These are phyloP conservation scores for Saturnispora gosingensis DNA, from an alignment of 805 yeast species.

Conservation along the genomic window DNA sequence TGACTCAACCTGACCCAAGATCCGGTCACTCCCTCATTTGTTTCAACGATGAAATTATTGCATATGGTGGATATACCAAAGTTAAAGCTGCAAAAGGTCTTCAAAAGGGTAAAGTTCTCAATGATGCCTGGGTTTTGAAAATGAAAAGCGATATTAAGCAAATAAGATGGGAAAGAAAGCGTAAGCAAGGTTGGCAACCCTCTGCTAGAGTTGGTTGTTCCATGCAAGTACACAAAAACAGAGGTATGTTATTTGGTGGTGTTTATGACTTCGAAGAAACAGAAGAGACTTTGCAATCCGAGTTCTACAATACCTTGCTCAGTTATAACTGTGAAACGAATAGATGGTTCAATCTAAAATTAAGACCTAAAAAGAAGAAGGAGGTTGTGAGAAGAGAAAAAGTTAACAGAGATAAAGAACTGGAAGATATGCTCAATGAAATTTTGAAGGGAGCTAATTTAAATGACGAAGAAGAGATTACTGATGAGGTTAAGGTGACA, in stretches of 20 bases:
- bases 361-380: constrained; percentile 54
- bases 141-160: constrained; percentile 77
- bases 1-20: constrained; percentile 79
- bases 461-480: constrained; percentile 34
- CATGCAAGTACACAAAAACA: constrained; percentile 78
- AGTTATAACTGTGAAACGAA: constrained; percentile 80
- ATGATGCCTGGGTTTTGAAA: constrained; percentile 78
- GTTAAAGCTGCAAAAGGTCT: constrained; percentile 82
- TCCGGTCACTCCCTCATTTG: constrained; percentile 89
- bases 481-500: background rate
- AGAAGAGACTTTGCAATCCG: constrained; percentile 81
- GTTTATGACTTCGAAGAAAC: constrained; percentile 93
- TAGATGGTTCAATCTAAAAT: constrained; percentile 71
- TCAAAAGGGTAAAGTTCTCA: constrained; percentile 82
- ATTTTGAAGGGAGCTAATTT: constrained; percentile 67
- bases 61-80: constrained; percentile 93
- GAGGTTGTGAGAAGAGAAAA: constrained; percentile 34
- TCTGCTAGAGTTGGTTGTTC: constrained; percentile 93
- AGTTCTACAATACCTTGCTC: constrained; percentile 69
- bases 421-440: constrained; percentile 71
- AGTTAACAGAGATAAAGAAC: constrained; percentile 61
- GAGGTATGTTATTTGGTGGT: constrained; percentile 93
- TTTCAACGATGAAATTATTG: constrained; percentile 54
- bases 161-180: constrained; percentile 80
- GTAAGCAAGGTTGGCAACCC: constrained; percentile 85